Base-by-base conservation (phyloP, 1,139 yeast genomes). In the Candida pseudoviswanathii region DNA sequence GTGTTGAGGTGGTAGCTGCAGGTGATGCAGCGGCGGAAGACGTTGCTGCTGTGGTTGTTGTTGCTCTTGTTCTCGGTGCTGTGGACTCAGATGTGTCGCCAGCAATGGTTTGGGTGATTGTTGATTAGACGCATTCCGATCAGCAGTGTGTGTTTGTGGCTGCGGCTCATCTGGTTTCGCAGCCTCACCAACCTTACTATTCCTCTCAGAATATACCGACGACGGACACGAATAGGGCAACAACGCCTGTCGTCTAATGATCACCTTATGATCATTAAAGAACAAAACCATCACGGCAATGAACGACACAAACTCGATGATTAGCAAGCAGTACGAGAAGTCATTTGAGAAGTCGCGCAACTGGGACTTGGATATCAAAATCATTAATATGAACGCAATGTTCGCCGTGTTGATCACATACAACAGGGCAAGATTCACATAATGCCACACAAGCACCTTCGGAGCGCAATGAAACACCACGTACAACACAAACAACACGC, bases 171-270 rank as follows among this genome's bases (percentile, higher is more conserved):
- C 41, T 22, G 40, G 11, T 42, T 42, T 39, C 26, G 47, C 16
- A 16, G 16, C 16, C 33, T 44, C 44, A 21, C 30, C 29, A 10
- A 39, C 9, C 39, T 34, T 29, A 30, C 42, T 27, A 29, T 9
- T 31, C 31, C 44, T 37, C 7, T 52, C 50, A 2, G 56, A 51
- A 33, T 53, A 53, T 1, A 51, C 29, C 1, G 57, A 54, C 1
- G 55, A 53, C 31, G 48, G 43, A 21, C 45, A 31, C 3, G 53
- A 44, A 26, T 29, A 43, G 2, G 33, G 41, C 4, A 45, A 30
- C 24, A 46, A 5, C 4, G 27, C 38, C 7, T 31, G 16, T n/a
- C 43, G 36, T 10, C 30, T 30, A 41, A 50, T 50, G 5, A 51
- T 44, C 5, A 43, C 33, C 11, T 38, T 40, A 45, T 55, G 58